phyloP scores from a whole-genome alignment of 208 protist genomes.

The Leishmania martiniquensis region DNA sequence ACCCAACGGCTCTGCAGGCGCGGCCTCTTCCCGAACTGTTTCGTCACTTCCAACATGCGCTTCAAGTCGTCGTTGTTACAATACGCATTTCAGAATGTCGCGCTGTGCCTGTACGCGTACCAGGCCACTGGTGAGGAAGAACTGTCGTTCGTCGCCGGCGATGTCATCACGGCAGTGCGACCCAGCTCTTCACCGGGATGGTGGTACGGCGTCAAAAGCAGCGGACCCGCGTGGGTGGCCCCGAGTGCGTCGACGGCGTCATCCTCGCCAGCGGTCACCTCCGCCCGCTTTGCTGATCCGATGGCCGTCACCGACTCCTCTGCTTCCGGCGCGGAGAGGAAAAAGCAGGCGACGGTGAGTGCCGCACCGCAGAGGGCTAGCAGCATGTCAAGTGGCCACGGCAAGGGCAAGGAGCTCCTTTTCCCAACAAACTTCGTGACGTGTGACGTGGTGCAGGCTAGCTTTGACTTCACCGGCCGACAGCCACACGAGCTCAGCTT shows the following conservation, averaged over 20 bases:
- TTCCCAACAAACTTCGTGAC: constrained; percentile 80
- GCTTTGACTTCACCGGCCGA: constrained; percentile 53
- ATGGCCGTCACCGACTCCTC: not conserved
- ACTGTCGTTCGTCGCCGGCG: constrained; percentile 55
- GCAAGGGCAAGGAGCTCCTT: constrained; percentile 29
- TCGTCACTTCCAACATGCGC: constrained; percentile 58
- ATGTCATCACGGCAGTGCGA: constrained; percentile 58
- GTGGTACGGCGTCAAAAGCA: constrained; percentile 72
- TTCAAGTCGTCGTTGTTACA: constrained; percentile 17
- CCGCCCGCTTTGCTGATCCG: constrained; percentile 21
- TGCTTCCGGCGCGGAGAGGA: not conserved
- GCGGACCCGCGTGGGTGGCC: constrained; percentile 18
- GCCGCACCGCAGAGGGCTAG: not conserved
- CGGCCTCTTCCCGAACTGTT: constrained; percentile 67
- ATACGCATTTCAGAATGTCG: constrained; percentile 46
- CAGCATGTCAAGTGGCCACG: not conserved
- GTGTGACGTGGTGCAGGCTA: constrained; percentile 65
- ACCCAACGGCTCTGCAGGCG: not conserved
- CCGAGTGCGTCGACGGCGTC: not conserved
- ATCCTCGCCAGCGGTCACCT: not conserved
- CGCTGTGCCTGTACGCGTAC: constrained; percentile 70
- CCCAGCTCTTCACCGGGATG: constrained; percentile 59
- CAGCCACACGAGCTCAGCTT: constrained; percentile 54
- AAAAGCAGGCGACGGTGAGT: not conserved
- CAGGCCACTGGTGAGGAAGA: constrained; percentile 53